Evolutionary conservation across 1,284 basidiomycete genomes (phyloP).

Genomic region (Sphagnurus paluster): DNA sequence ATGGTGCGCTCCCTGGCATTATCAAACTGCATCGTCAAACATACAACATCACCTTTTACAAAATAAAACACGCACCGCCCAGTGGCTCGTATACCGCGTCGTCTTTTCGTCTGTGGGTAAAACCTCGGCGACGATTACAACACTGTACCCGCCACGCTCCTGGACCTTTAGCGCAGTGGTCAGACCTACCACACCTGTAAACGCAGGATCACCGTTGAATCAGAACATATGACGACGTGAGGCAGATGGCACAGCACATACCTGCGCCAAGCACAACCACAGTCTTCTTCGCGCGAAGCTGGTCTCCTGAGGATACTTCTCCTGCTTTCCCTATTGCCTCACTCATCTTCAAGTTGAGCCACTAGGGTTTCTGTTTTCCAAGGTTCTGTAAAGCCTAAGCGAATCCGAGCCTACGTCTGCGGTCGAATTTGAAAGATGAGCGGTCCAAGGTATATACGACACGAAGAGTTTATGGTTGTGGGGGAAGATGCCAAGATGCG

Average conservation of each 20-base stretch:
- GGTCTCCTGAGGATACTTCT: too few relatives aligned
- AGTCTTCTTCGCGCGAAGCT: too few relatives aligned
- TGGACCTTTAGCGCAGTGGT: constrained; percentile 70
- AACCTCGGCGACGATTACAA: constrained; percentile 60
- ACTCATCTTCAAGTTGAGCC: too few relatives aligned
- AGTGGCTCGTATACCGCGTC: constrained; percentile 62
- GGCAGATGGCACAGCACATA: background rate
- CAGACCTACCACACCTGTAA: constrained; percentile 67
- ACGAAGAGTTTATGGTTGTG: too few relatives aligned
- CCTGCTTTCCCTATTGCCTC: too few relatives aligned
- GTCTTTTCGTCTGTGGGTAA: constrained; percentile 58
- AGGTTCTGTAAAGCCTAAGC: too few relatives aligned
- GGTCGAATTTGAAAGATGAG: too few relatives aligned
- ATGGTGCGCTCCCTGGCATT: constrained; percentile 26
- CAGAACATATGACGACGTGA: background rate
- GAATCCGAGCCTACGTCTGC: too few relatives aligned
- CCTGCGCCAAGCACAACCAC: constrained; percentile 21
- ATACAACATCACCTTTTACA: background rate
- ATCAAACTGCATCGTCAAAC: background rate
- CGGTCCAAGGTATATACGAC: too few relatives aligned
- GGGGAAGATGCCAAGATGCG: too few relatives aligned
- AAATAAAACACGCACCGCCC: constrained; percentile 51
- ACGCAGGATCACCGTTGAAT: background rate
- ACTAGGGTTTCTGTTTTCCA: too few relatives aligned
- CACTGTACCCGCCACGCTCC: constrained; percentile 54